These are phyloP conservation scores for Tubosaeta sp. DNA, from an alignment of 768 basidiomycete species.

Conservation along the genomic window DNA sequence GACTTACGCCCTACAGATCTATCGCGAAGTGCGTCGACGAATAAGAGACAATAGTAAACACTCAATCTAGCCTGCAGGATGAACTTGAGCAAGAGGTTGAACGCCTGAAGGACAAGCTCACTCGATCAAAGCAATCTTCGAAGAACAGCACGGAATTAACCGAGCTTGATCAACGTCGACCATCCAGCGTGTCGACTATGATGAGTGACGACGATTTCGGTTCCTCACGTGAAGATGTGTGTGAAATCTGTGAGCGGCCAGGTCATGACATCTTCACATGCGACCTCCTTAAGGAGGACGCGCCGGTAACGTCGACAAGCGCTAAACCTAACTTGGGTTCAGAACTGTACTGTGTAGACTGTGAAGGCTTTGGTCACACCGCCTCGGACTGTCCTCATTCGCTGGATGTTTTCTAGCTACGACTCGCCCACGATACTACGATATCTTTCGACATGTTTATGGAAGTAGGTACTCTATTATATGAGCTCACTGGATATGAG, in stretches of 20 bases:
- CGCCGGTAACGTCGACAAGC: constrained; percentile 24
- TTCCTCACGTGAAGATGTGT: constrained; percentile 44
- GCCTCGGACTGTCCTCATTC: constrained; percentile 82
- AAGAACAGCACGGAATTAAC: constrained; percentile 39
- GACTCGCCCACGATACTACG: constrained; percentile 4
- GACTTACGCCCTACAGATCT: constrained; percentile 51
- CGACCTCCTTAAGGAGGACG: constrained; percentile 62
- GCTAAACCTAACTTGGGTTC: constrained; percentile 16
- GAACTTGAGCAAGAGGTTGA: constrained; percentile 86
- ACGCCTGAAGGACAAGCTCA: constrained; percentile 65
- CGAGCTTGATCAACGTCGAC: constrained; percentile 26
- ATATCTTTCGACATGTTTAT: constrained; percentile 3
- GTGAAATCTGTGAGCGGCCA: constrained; percentile 82
- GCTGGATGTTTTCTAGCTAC: constrained; percentile 74
- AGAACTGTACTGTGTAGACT: constrained; percentile 73
- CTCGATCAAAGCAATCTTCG: constrained; percentile 55
- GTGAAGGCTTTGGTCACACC: constrained; percentile 74
- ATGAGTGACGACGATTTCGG: constrained; percentile 21
- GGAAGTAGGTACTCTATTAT: constrained; percentile 21
- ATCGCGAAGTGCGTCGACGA: constrained; percentile 58
- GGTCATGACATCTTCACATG: constrained; percentile 89
- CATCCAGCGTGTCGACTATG: constrained; percentile 21
- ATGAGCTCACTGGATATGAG: constrained; percentile 14
- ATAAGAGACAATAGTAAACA: neutral
- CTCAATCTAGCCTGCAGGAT: constrained; percentile 45